Percentiles rank a stretch among this genome's conserved stretches.
Conservation (phyloP, 495 filamentous ascomycete genomes). For the Ramalina peruviana region DNA sequence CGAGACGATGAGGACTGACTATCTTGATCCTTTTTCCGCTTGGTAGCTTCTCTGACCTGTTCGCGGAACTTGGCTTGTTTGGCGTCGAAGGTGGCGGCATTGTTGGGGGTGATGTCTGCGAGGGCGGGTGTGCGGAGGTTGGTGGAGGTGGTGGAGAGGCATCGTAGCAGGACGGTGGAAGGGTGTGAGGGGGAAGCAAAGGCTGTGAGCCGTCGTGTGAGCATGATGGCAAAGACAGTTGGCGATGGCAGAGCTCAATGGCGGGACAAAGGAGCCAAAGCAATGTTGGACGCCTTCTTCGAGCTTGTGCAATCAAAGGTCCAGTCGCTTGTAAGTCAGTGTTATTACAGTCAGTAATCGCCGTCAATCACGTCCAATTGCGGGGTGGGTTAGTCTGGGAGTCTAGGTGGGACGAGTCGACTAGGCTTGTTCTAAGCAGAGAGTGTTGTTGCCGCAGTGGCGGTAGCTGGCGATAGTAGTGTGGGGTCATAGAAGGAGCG, state of each 20-base stretch:
- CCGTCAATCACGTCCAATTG: no score
- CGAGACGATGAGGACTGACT: conserved; percentile 43
- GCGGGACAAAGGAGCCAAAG: neutral
- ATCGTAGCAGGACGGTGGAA: conserved; percentile 33
- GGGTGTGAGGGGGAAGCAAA: conserved; percentile 7
- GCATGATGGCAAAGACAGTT: conserved; percentile 24
- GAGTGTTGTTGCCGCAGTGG: no score
- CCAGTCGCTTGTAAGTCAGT: no score
- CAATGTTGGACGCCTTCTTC: neutral
- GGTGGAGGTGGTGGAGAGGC: conserved; percentile 44
- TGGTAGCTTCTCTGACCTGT: conserved; percentile 59
- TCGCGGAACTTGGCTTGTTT: conserved; percentile 79
- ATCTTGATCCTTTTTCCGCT: conserved; percentile 65
- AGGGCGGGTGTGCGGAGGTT: conserved; percentile 57
- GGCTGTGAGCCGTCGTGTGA: conserved; percentile 35
- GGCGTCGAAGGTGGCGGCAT: conserved; percentile 57
- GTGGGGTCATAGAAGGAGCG: no score
- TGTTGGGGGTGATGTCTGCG: conserved; percentile 63
- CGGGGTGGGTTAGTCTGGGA: no score
- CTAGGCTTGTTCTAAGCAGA: no score
- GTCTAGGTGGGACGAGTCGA: no score
- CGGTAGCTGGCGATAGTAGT: no score
- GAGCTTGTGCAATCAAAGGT: no score
- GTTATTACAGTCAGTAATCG: no score
- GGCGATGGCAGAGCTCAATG: neutral